Conservation (phyloP, 192 early-diverging fungal species). For the Backusella luteola region DNA sequence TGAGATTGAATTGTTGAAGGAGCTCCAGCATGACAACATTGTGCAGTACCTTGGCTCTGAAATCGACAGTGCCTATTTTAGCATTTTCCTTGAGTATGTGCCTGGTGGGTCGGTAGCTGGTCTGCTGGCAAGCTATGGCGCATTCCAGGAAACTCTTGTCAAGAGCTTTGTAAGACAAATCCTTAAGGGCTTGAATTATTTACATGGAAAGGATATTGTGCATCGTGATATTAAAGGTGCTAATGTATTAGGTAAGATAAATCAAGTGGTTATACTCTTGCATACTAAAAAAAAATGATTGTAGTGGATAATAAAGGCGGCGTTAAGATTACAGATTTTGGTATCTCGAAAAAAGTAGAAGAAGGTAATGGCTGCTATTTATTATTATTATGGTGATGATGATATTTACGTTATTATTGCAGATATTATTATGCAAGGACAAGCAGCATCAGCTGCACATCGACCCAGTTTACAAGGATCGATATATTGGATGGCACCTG, state of each 20-base stretch:
- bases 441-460: slow-evolving; percentile 42
- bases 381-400: not conserved
- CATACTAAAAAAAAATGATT: not conserved
- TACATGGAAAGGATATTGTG: slow-evolving; percentile 93
- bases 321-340: slow-evolving; percentile 99
- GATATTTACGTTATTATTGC: not conserved
- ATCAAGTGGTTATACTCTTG: not conserved
- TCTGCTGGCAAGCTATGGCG: slow-evolving; percentile 81
- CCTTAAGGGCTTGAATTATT: slow-evolving; percentile 88
- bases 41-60: slow-evolving; percentile 94
- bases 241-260: slow-evolving; percentile 68
- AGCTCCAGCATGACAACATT: slow-evolving; percentile 93
- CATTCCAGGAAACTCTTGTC: slow-evolving; percentile 82
- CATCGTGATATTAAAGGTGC: slow-evolving; percentile 99
- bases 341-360: slow-evolving; percentile 95
- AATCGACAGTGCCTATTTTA: slow-evolving; percentile 69
- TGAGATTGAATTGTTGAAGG: slow-evolving; percentile 89
- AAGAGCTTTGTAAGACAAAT: slow-evolving; percentile 89
- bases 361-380: slow-evolving; percentile 49
- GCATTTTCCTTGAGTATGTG: slow-evolving; percentile 97
- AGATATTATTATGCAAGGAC: slow-evolving; percentile 40
- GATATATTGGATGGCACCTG: slow-evolving; percentile 95
- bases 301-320: slow-evolving; percentile 87
- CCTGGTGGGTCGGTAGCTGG: slow-evolving; percentile 94
- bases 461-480: slow-evolving; percentile 91